Conservation (phyloP, 495 filamentous ascomycete genomes). For the Acidiella bohemica region DNA sequence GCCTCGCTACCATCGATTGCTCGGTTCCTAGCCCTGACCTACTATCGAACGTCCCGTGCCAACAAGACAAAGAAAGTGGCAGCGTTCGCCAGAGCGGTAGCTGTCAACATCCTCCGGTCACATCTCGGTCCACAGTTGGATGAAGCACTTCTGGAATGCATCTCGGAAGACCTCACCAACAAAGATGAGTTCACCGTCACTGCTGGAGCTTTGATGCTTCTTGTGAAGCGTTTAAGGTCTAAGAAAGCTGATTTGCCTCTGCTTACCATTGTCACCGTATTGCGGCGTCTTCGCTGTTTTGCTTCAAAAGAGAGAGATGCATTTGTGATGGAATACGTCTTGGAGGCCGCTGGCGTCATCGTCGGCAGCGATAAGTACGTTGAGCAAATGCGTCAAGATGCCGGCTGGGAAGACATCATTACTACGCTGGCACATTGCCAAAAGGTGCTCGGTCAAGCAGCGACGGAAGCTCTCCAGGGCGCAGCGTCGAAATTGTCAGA, state of each 20-base stretch:
- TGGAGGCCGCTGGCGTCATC: conserved; percentile 34
- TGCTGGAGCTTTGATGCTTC: conserved; percentile 21
- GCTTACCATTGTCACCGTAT: background rate
- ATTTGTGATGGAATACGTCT: conserved; percentile 40
- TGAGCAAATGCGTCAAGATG: conserved; percentile 38
- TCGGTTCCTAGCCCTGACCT: conserved; percentile 5
- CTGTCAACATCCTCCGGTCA: conserved; percentile 65
- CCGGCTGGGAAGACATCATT: conserved; percentile 33
- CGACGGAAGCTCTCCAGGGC: background rate
- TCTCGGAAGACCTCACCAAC: conserved; percentile 3
- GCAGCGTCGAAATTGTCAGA: background rate
- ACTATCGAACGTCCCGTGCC: conserved; percentile 51
- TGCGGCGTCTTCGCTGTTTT: conserved; percentile 1
- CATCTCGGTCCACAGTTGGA: conserved; percentile 47
- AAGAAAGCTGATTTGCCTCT: conserved; percentile 2
- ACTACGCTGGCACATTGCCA: conserved; percentile 36
- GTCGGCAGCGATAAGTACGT: conserved; percentile 33
- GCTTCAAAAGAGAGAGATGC: conserved; percentile 22
- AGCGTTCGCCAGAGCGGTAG: conserved; percentile 59
- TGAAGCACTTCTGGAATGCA: conserved; percentile 18
- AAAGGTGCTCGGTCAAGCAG: conserved; percentile 9
- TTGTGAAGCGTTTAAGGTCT: conserved; percentile 19
- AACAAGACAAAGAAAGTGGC: conserved; percentile 55
- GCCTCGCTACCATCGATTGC: background rate
- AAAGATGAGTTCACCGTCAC: conserved; percentile 6